phyloP scores from a whole-genome alignment of 163 green algal species.

The Trebouxia gelatinosa region DNA sequence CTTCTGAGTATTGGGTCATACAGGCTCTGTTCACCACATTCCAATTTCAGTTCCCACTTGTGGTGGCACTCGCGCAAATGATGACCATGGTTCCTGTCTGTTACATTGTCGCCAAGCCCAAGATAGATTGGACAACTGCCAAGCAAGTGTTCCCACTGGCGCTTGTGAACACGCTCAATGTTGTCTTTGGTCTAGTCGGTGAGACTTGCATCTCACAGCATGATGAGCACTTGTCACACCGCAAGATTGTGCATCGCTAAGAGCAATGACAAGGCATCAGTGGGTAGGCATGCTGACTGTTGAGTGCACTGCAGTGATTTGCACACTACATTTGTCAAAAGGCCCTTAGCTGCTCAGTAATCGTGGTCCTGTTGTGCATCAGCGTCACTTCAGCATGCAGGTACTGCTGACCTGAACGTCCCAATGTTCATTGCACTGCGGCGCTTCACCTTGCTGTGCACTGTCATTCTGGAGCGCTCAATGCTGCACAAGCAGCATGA shows the following conservation, averaged over 20 bases:
- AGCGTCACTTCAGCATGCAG: constrained; percentile 41
- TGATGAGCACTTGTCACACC: no score
- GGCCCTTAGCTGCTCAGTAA: no score
- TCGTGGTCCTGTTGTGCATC: no score
- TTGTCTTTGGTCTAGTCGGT: constrained; percentile 68
- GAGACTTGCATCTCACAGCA: no score
- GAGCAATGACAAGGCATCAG: no score
- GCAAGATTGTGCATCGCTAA: no score
- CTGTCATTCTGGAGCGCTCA: constrained; percentile 64
- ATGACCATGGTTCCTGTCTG: constrained; percentile 58
- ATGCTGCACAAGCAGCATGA: constrained; percentile 65
- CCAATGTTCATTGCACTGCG: constrained; percentile 82
- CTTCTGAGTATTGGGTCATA: background rate
- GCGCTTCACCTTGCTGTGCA: constrained; percentile 75
- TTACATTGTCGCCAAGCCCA: constrained; percentile 53
- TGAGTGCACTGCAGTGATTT: no score
- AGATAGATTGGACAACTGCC: constrained; percentile 44
- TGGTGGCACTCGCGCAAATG: constrained; percentile 68
- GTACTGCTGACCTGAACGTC: constrained; percentile 69
- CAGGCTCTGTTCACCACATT: constrained; percentile 73
- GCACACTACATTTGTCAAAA: no score
- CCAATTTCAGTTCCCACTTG: constrained; percentile 66
- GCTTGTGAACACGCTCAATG: constrained; percentile 69
- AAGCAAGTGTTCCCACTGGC: constrained; percentile 52
- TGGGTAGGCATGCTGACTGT: no score